phyloP scores from a whole-genome alignment of 139 green algal species.

The Tetratostichococcus sp. region DNA sequence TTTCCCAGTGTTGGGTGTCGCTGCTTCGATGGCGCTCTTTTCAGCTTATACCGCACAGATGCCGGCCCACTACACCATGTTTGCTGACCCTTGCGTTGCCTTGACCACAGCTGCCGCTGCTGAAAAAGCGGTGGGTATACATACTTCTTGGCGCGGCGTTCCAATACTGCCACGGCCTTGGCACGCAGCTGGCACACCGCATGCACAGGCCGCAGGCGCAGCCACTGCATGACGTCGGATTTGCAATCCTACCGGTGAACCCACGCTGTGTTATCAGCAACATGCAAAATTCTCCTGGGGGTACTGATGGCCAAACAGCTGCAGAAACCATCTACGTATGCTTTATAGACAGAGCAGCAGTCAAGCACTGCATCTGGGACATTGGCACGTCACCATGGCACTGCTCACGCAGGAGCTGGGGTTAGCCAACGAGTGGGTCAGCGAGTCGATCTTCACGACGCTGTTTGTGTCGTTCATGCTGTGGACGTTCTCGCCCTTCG shows the following conservation, averaged over 20 bases:
- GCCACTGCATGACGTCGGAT: slow-evolving; percentile 74
- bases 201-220: slow-evolving; percentile 66
- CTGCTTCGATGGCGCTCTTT: no score
- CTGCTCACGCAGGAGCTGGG: slow-evolving; percentile 60
- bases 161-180: slow-evolving; percentile 89
- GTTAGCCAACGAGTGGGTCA: slow-evolving; percentile 71
- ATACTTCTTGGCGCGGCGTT: slow-evolving; percentile 70
- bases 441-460: slow-evolving; percentile 70
- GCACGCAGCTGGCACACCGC: slow-evolving; percentile 77
- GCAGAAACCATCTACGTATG: no score
- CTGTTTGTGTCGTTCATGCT: slow-evolving; percentile 71
- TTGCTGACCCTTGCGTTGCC: no score
- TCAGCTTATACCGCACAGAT: no score
- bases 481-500: slow-evolving; percentile 86
- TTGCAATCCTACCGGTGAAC: slow-evolving; percentile 59
- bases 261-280: no score
- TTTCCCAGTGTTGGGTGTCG: no score
- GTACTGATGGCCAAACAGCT: no score
- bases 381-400: no score
- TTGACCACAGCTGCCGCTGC: slow-evolving; percentile 66
- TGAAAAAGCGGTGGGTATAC: slow-evolving; percentile 67
- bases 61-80: no score
- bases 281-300: no score
- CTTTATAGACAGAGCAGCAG: no score
- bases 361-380: no score